These are phyloP conservation scores for Leishmania tarentolae DNA, from an alignment of 208 protist species.

Conservation along the genomic window DNA sequence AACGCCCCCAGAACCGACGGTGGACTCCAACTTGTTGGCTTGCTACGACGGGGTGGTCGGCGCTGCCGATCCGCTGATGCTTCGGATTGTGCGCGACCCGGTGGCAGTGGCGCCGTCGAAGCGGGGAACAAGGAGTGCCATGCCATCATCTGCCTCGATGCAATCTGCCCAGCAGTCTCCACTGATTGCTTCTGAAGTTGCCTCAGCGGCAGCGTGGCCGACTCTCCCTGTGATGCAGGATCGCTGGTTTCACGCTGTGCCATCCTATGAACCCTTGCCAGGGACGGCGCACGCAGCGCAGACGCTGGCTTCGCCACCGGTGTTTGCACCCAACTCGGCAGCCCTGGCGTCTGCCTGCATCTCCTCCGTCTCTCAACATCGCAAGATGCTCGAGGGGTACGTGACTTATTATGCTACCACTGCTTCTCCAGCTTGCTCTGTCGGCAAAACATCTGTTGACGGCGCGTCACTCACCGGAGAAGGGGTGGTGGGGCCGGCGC, in stretches of 20 bases:
- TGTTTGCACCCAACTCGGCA: constrained; percentile 47
- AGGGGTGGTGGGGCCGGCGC: background rate
- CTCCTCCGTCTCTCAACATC: constrained; percentile 22
- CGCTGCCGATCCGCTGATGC: constrained; percentile 44
- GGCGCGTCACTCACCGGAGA: background rate
- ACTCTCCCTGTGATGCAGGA: constrained; percentile 19
- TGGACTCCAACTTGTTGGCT: constrained; percentile 31
- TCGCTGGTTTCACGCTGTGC: constrained; percentile 78
- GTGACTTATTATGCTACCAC: constrained; percentile 40
- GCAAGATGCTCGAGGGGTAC: constrained; percentile 47
- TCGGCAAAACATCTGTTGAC: background rate
- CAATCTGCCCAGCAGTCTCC: background rate
- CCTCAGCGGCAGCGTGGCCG: constrained; percentile 26
- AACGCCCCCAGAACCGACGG: constrained; percentile 12
- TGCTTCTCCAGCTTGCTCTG: constrained; percentile 7
- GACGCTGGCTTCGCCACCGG: constrained; percentile 27
- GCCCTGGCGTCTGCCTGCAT: constrained; percentile 33
- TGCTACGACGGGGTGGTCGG: constrained; percentile 53
- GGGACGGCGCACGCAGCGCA: constrained; percentile 59
- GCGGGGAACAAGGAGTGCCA: background rate
- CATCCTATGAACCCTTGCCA: constrained; percentile 75
- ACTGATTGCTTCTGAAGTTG: background rate
- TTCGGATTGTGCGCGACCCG: constrained; percentile 58
- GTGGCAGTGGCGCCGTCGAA: background rate
- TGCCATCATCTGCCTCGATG: background rate